Evolutionary conservation across 176 grass and related monocot species (phyloP).

Genomic region (Oryza brachyantha): DNA sequence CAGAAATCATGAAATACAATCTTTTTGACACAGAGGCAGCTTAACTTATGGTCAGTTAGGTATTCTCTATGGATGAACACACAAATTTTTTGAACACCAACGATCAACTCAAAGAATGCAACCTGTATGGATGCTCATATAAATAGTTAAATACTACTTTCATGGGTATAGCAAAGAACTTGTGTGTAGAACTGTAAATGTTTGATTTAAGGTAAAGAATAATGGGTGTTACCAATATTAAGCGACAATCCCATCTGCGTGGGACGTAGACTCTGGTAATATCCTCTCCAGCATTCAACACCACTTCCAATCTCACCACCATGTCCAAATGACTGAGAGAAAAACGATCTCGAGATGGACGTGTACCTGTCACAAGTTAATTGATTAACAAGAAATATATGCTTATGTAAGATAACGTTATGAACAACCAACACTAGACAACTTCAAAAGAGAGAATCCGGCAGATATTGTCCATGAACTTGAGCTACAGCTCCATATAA

Average conservation of each 20-base stretch:
- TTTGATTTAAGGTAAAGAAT: neutral
- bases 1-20: neutral
- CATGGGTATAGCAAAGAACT: no score
- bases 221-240: conserved; percentile 52
- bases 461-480: neutral
- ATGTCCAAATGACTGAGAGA: conserved; percentile 45
- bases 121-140: no score
- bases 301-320: conserved; percentile 38
- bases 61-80: neutral
- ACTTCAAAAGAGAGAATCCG: neutral
- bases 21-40: neutral
- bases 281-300: conserved; percentile 76
- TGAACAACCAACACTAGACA: neutral
- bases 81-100: neutral
- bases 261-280: conserved; percentile 75
- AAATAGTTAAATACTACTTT: no score
- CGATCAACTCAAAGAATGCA: neutral
- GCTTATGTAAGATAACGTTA: neutral
- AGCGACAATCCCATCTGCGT: conserved; percentile 80
- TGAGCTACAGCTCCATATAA: neutral
- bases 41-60: neutral
- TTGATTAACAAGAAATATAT: neutral
- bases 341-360: conserved; percentile 68
- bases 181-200: no score
- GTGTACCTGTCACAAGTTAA: conserved; percentile 44